Base-by-base conservation (phyloP, 257 asterid genomes). In the Schizonepeta tenuifolia region DNA sequence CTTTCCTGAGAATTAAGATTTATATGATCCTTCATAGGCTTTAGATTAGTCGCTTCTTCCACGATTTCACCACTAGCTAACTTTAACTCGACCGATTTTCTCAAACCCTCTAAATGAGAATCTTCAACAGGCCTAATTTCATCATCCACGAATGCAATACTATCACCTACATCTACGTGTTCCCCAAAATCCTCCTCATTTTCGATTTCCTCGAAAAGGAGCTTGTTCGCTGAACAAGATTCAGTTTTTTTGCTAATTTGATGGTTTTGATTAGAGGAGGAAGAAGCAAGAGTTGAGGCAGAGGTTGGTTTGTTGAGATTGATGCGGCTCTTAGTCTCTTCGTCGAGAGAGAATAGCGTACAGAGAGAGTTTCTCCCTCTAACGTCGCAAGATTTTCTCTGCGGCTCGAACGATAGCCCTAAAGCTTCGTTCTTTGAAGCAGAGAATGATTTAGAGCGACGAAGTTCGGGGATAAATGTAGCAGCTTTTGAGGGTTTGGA, bases 351-450 rank as follows among this genome's bases (percentile, higher is more conserved):
- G 63, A 93, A 88, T 18, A 92, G 86, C 15, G 89, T 62, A 70
- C 82, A 88, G 14, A 92, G 92, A 31, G 95, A 83, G 59, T 67
- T 89, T 44, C 94, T 85, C 2, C 54, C 95, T 53, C 98, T 83
- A 67, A 93, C 98, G 85, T 93, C 97, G 69, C 96, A 88, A 17
- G 98, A 93, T 80, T 90, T 92, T 20, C 97, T 83, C 77, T 88
- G 92, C 17, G 98, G 98, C 79, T 93, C 96, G 54, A 85, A 81
- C 7, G 83, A 79, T 18, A 75, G 82, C 62, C 90, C 90, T 21
- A 86, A 47, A 11, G 88, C 90, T 65, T 89, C 98, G 82, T 92
- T 92, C 60, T 87, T 92, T 13, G 98, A 88, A 43, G 97, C 95
- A 4, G 95, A 90, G 78, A 87, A 92, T 2, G 96, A 92, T 80